Evolutionary conservation across 2,329 filamentous ascomycete genomes (phyloP), one percentile per base, ranked within the genome.

Genomic region (Amauroascus niger): DNA sequence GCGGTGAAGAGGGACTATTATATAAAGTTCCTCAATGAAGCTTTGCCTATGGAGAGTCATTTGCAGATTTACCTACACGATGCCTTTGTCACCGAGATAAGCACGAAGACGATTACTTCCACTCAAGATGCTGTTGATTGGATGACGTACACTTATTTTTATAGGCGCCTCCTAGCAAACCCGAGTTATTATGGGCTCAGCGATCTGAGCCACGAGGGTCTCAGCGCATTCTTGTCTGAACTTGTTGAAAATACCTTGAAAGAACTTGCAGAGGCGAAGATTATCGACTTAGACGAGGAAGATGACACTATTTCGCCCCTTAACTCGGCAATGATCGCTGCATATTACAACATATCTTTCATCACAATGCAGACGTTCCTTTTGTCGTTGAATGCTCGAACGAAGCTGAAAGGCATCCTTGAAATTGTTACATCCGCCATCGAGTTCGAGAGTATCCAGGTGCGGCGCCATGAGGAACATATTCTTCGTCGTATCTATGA

Each of bases 351-450:
- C 71, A 95, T 98, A 65, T 96, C 91, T 5, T 97, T 96, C 73
- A 87, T 95, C 69, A 98, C 93, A 2, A 98, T 98, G 90, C 91
- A 98, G 73, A 98, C 93, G 0, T 91, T 98, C 77, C 76, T 98
- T 49, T 77, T 98, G 53, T 98, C 93, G 13, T 79, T 98, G 45
- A 90, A 82, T 53, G 83, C 83, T 40, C 85, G 85, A 61, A 97
- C 90, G 3, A 97, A 95, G 75, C 81, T 98, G 60, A 98, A 98
- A 78, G 89, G 89, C 45, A 90, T 98, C 41, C 77, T 98, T 53
- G 93, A 98, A 70, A 97, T 98, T 63, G 84, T 97, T 57, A 96
- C 93, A 1, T 95, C 93, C 0, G 94, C 94, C 4, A 94, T 89
- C 1, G 93, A 98, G 67, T 98, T 97, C 57, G 94, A 98, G 69